Base-by-base conservation (phyloP, 2,329 filamentous ascomycete species). In the Talaromyces sp. region DNA sequence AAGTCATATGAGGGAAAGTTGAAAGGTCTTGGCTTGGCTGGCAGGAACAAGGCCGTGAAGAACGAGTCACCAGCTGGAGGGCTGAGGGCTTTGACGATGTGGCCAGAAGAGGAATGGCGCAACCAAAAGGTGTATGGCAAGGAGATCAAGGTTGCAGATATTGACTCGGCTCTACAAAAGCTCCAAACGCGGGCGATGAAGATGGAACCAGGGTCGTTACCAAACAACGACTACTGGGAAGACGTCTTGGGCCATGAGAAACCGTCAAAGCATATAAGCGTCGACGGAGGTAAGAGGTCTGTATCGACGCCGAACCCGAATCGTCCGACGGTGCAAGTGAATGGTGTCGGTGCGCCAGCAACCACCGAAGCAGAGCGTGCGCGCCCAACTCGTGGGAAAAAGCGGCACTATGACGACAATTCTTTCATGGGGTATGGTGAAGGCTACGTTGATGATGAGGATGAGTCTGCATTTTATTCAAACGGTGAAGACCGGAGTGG, bases 1-100 rank as follows among this genome's bases (percentile, higher is more conserved):
- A 82, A 82, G 65, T 82, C 80, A 4, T 82, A 82, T 64, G 80
- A 82, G 68, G 80, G 80, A 50, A 81, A 82, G 66, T 70, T 82
- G 67, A 82, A 82, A 67, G 75, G 71, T 1, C 68, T 82, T 52
- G 75, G 75, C 9, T 68, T 82, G 40, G 73, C 80, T 31, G 80
- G 80, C 27, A 77, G 78, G 59, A 82, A 82, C 63, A 81, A 81
- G 61, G 72, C 79, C 0, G 74, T 78, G 36, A 81, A 81, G 64
- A 74, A 76, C 33, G 78, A 80, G 52, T 70, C 75, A 52, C 68
- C 73, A 47, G 67, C 73, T 66, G 77, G 74, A 58, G 73, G 74
- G 61, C 68, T 81, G 50, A 65, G 73, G 60, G 70, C 76, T 60
- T 66, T 82, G 66, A 77, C 76, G n/a, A 68, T 78, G 67, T 80